These are phyloP conservation scores for Physaria fendleri DNA, from an alignment of 345 rosid species.

Conservation along the genomic window DNA sequence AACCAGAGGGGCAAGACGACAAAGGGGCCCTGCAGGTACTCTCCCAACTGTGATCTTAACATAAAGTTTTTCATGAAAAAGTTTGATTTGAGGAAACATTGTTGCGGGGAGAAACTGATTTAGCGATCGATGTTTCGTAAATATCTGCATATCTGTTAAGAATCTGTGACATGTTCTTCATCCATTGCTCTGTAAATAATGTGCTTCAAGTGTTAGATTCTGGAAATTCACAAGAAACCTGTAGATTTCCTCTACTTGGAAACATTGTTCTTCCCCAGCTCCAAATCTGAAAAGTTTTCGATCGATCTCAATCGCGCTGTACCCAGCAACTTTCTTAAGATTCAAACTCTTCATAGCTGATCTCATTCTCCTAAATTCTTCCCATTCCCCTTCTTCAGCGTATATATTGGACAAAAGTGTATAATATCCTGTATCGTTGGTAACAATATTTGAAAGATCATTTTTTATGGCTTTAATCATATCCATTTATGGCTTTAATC, in stretches of 20 bases:
- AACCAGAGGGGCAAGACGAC: too few species aligned
- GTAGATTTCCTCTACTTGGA: slow-evolving; percentile 17
- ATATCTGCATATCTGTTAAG: not conserved
- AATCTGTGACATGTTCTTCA: slow-evolving; percentile 3
- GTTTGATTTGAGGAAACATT: too few species aligned
- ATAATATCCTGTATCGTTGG: slow-evolving; percentile 61
- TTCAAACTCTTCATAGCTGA: slow-evolving; percentile 34
- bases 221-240: slow-evolving; percentile 23
- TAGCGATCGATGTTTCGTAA: too few species aligned
- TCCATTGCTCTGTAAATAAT: not conserved
- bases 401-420: slow-evolving; percentile 63
- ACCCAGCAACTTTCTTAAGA: slow-evolving; percentile 62
- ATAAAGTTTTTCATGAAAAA: too few species aligned
- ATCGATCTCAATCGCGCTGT: slow-evolving; percentile 36
- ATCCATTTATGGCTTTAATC: slow-evolving; percentile 50
- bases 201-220: slow-evolving; percentile 12
- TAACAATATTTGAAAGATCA: slow-evolving; percentile 35
- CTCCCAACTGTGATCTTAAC: too few species aligned
- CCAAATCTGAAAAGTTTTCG: slow-evolving; percentile 28
- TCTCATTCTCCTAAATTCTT: slow-evolving; percentile 45
- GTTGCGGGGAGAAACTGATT: too few species aligned
- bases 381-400: slow-evolving; percentile 81
- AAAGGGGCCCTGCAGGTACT: too few species aligned
- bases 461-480: slow-evolving; percentile 42
- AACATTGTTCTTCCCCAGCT: slow-evolving; percentile 23